Base-by-base conservation (phyloP, 768 basidiomycete genomes). In the Suillus weaverae region DNA sequence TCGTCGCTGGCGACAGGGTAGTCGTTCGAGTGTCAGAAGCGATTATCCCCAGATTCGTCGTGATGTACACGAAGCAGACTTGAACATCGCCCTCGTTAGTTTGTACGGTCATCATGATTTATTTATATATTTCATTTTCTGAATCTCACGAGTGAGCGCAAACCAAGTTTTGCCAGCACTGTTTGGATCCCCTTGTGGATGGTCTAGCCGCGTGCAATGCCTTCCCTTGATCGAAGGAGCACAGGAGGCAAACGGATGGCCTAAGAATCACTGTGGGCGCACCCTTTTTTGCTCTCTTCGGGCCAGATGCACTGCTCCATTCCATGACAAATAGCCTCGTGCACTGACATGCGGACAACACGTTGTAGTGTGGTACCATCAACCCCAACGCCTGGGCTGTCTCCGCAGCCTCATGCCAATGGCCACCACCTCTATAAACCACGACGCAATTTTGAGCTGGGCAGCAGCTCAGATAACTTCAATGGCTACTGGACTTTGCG, bases 11-110 rank as follows among this genome's bases (percentile, higher is more conserved):
- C 56, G 81, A 84, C 65, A 81, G 81, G 7, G 76, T 89, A 41
- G 86, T 87, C 69, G 84, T 86, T 33, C 81, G 80, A 26, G 73
- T 72, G 38, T 71, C 85, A 55, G 86, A 86, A 70, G 86, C 83
- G 7, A 84, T 89, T 48, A 74, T 85, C 60, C 86, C 87, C 62
- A 83, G 79, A 65, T 87, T 83, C 71, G 75, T 88, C 64, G 78
- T 88, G 71, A 82, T 89, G 81, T 89, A 89, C 68, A 80, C 77
- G 36, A 81, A 79, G 67, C 79, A 73, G 60, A 72, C 35, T 38
- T 76, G 66, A 62, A 38, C 51, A 5, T 41, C 38, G 14, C 11
- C 26, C 10, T 32, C 18, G 30, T 59, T 59, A 41, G 30, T 32
- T 59, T 59, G 39, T 18, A 59, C 20, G 3, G 16, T 2, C 56